Base-by-base conservation (phyloP, 768 basidiomycete genomes). In the Russula dissimulans region DNA sequence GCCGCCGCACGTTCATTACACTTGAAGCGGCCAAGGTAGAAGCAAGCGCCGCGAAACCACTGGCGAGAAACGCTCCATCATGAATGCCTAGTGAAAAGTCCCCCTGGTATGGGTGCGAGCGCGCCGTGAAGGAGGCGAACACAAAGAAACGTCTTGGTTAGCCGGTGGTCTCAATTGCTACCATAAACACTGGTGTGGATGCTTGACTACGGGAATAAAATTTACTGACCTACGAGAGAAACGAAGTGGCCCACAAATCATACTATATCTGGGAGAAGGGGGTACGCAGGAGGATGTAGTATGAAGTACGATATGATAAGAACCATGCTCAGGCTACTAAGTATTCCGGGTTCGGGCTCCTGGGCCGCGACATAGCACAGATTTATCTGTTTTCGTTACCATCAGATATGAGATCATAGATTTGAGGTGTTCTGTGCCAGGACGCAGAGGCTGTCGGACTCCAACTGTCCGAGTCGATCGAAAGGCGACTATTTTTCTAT, bases 231-330 rank as follows among this genome's bases (percentile, higher is more conserved):
- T 76, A 52, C 69, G 38, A 43, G 84, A 85, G 59, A 83, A 73
- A 32, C 80, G 77, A 42, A 83, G 80, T 44, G 84, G 55, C 34
- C 84, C 84, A 60, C 76, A 77, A 56, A 86, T 74, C 84, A 86
- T 85, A 72, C n/a, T 86, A 84, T 48, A 83, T 84, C 54, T 5
- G 54, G 29, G 52, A 46, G 51, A 38, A 22, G n/a, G n/a, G n/a
- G n/a, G n/a, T n/a, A n/a, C n/a, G n/a, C n/a, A n/a, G n/a, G n/a
- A n/a, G n/a, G 5, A 38, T 2, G 38, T 7, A n/a, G n/a, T n/a
- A n/a, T n/a, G n/a, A n/a, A n/a, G n/a, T n/a, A n/a, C n/a, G n/a
- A n/a, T n/a, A n/a, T n/a, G n/a, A n/a, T 26, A 26, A 26, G 22
- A 26, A 26, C 22, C 22, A 26, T 26, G 22, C 22, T 26, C 22